These are phyloP conservation scores for Penicillium crustosum DNA, from an alignment of 2,329 filamentous ascomycete species.

Conservation along the genomic window DNA sequence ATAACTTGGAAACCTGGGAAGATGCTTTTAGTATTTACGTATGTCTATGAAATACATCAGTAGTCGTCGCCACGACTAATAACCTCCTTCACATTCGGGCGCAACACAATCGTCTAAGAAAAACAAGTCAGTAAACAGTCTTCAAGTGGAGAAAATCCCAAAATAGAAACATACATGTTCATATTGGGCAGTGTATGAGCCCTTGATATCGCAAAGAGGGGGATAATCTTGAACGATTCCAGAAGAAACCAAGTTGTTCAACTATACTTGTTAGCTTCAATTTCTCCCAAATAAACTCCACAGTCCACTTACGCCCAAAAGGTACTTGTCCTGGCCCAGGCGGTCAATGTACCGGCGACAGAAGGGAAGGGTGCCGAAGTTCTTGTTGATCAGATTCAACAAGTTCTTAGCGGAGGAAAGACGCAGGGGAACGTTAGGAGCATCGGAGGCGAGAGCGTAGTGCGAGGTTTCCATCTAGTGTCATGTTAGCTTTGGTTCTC, in stretches of 20 bases:
- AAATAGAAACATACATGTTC: slow-evolving; percentile 71
- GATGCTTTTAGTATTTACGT: slow-evolving; percentile 11
- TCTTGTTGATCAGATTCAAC: slow-evolving; percentile 88
- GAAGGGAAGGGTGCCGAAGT: slow-evolving; percentile 90
- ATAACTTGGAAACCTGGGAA: neutral
- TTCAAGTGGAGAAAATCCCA: neutral
- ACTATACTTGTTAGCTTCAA: slow-evolving; percentile 48
- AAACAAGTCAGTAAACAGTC: slow-evolving; percentile 16
- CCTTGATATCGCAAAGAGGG: slow-evolving; percentile 86
- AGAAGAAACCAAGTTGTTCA: slow-evolving; percentile 79
- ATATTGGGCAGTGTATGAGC: slow-evolving; percentile 89
- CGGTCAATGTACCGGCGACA: slow-evolving; percentile 89
- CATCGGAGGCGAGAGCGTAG: slow-evolving; percentile 74
- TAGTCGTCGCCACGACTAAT: slow-evolving; percentile 85
- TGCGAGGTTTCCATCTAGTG: slow-evolving; percentile 74
- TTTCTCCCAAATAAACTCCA: neutral
- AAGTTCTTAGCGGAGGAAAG: slow-evolving; percentile 81
- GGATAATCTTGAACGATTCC: slow-evolving; percentile 90
- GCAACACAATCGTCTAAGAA: slow-evolving; percentile 68
- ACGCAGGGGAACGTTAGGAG: slow-evolving; percentile 71
- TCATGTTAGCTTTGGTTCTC: slow-evolving; percentile 8
- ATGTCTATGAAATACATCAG: slow-evolving; percentile 45
- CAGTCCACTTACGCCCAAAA: slow-evolving; percentile 69
- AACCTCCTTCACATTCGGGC: slow-evolving; percentile 81
- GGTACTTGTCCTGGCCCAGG: slow-evolving; percentile 91